phyloP scores from a whole-genome alignment of 2,329 filamentous ascomycete genomes.

The Colletotrichum paranaense region DNA sequence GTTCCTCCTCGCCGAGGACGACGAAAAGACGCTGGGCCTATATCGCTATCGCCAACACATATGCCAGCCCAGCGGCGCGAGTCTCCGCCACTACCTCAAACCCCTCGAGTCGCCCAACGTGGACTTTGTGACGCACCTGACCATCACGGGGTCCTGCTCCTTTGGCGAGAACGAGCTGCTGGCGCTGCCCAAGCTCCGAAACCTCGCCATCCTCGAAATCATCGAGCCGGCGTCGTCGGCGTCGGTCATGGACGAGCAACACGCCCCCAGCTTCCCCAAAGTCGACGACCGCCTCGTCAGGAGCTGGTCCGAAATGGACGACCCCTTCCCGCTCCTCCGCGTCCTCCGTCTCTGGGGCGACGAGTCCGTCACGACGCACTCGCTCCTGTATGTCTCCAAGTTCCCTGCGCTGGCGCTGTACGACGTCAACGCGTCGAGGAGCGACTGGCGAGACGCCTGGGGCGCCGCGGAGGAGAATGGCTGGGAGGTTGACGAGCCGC shows the following conservation, averaged over 20 bases:
- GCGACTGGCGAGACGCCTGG: conserved; percentile 48
- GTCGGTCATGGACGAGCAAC: conserved; percentile 37
- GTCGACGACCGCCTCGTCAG: conserved; percentile 58
- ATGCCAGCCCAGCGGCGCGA: conserved; percentile 46
- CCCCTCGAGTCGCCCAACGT: conserved; percentile 50
- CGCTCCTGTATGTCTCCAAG: conserved; percentile 52
- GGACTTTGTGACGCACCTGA: conserved; percentile 55
- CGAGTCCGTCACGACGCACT: conserved; percentile 50
- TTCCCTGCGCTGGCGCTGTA: conserved; percentile 60
- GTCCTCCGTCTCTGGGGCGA: conserved; percentile 59
- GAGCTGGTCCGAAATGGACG: conserved; percentile 54
- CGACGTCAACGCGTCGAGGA: conserved; percentile 51
- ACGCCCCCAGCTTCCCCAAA: conserved; percentile 44
- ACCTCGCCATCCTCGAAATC: conserved; percentile 61
- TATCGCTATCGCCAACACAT: conserved; percentile 54
- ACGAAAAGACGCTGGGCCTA: conserved; percentile 48
- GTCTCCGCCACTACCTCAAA: conserved; percentile 49
- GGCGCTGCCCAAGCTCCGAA: conserved; percentile 53
- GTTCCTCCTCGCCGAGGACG: conserved; percentile 45
- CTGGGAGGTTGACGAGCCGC: conserved; percentile 47
- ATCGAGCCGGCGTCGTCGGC: conserved; percentile 46
- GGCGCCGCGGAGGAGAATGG: conserved; percentile 42
- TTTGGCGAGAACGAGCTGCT: conserved; percentile 54
- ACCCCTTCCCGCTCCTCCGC: conserved; percentile 59
- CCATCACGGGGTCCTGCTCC: conserved; percentile 49